phyloP scores from a whole-genome alignment of 768 basidiomycete species.

The Suillus placidus region DNA sequence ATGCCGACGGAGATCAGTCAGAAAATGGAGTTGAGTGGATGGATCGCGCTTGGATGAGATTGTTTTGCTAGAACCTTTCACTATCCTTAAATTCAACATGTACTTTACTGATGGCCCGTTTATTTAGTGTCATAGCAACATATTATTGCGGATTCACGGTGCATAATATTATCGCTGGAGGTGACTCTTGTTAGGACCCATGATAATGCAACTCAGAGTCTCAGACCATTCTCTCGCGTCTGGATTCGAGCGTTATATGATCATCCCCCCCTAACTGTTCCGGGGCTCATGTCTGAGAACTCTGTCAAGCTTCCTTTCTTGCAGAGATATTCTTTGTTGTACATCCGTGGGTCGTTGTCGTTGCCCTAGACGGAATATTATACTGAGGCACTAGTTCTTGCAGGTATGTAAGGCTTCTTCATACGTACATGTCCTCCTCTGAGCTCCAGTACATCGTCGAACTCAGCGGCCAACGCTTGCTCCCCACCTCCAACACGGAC shows the following conservation, averaged over 20 bases:
- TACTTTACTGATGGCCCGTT: not conserved
- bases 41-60: not conserved
- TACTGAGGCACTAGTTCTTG: not conserved
- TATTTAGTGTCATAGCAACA: not conserved
- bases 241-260: no score
- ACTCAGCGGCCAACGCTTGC: not conserved
- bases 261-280: no score
- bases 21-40: conserved; percentile 3
- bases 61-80: not conserved
- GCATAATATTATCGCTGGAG: not conserved
- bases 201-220: not conserved
- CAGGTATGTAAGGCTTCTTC: not conserved
- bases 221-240: not conserved
- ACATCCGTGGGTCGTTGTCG: not conserved
- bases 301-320: not conserved
- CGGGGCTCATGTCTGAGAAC: no score
- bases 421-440: not conserved
- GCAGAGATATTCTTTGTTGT: not conserved
- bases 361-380: not conserved
- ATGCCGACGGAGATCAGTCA: conserved; percentile 18
- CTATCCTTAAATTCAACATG: not conserved
- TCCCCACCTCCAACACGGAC: not conserved
- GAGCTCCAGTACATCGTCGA: not conserved
- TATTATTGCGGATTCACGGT: not conserved
- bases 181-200: not conserved